These are phyloP conservation scores for Metschnikowia continentalis DNA, from an alignment of 805 yeast species.

Conservation along the genomic window DNA sequence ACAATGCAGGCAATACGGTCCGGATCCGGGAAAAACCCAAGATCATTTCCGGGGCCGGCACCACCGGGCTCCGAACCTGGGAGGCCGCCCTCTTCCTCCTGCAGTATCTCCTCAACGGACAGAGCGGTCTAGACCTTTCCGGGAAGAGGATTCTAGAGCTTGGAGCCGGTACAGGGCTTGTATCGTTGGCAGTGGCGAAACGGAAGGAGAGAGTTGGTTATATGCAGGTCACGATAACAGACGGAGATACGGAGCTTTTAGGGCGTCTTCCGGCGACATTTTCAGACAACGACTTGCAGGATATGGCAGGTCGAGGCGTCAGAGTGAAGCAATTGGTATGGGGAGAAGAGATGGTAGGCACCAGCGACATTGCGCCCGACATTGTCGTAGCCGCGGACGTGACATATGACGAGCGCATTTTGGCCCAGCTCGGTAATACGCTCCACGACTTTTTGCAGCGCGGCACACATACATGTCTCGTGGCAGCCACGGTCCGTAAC, in stretches of 20 bases:
- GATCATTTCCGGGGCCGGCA: conserved; percentile 66
- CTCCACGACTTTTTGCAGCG: conserved; percentile 35
- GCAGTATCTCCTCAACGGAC: conserved; percentile 37
- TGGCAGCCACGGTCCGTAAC: conserved; percentile 78
- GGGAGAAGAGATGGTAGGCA: conserved; percentile 45
- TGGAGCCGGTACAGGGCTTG: conserved; percentile 89
- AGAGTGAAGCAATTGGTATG: conserved; percentile 42
- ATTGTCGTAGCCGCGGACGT: conserved; percentile 81
- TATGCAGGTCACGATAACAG: conserved; percentile 48
- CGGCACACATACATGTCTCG: conserved; percentile 32
- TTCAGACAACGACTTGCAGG: conserved; percentile 35
- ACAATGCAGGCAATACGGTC: conserved; percentile 16
- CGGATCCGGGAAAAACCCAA: conserved; percentile 57
- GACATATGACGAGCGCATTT: conserved; percentile 66
- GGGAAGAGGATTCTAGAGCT: conserved; percentile 55
- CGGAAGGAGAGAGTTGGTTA: conserved; percentile 16
- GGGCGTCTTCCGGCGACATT: conserved; percentile 45
- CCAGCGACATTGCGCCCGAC: conserved; percentile 30
- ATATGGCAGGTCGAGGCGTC: conserved; percentile 5
- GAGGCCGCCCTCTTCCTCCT: conserved; percentile 77
- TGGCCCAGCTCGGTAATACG: conserved; percentile 52
- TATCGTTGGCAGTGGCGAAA: conserved; percentile 47
- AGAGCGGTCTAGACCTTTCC: conserved; percentile 11
- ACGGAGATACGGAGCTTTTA: conserved; percentile 59
- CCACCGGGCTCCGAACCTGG: conserved; percentile 92